Evolutionary conservation across 208 protist species (phyloP), one percentile per base, ranked within the genome.

Genomic region (Herpetomonas tarakana): DNA sequence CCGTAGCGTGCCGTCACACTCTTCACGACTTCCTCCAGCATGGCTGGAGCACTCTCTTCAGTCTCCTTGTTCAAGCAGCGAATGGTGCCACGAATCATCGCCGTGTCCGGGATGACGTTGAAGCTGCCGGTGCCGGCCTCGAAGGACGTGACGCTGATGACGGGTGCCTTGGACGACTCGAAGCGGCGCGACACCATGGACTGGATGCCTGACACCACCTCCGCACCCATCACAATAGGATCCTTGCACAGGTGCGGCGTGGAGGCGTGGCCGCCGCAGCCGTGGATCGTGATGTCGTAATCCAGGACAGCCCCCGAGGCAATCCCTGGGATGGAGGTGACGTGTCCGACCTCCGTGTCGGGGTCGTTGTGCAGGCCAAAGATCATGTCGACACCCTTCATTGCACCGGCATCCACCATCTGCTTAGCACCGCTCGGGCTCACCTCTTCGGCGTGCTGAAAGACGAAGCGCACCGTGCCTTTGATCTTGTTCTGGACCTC

Each of bases 391-490:
- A 84, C 78, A 39, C 69, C 73, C 30, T 83, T 70, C 70, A 86
- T 71, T 39, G 76, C 78, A 53, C 76, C 74, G 1, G 70, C 59
- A 29, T 52, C 49, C 39, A 81, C 76, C 9, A 91, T 61, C 47
- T 80, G 72, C 58, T 77, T 65, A 27, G 76, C 83, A 25, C 76
- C 79, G 58, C 83, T 71, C 22, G 83, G 79, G 50, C 70, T 69
- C 50, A 81, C 50, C 66, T 87, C 79, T 71, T 91, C 83, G 0
- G 79, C 76, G 58, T 85, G 83, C 69, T 87, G 83, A 52, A 91
- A 91, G 39, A 91, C 79, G 57, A 87, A 87, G 26, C 83, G 77
- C 25, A 85, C 76, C 31, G 76, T 81, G 60, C 79, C 79, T 44
- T 74, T 65, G 65, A 91, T 79, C 19, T 68, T 65, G 3, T 71